Evolutionary conservation across 1,139 yeast species (phyloP), one percentile per base, ranked within the genome.

Genomic region (Kurtzmaniella quercitrusa): DNA sequence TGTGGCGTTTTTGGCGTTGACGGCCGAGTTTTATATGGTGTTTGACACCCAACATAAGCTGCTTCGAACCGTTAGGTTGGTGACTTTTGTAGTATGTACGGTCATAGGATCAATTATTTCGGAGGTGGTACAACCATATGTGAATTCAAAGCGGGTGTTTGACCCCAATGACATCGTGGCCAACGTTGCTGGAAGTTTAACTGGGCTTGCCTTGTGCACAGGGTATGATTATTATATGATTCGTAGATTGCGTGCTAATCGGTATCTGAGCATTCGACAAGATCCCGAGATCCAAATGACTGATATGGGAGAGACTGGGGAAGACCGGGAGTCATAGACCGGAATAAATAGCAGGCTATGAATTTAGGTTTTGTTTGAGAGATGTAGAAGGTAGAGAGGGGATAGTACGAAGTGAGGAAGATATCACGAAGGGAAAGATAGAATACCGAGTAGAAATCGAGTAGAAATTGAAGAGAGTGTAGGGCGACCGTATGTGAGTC

Each of bases 1-100:
- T 44, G 41, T 57, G 16, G 70, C 78, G 21, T 81, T 82, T 55
- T 64, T 73, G 46, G 47, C 77, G 3, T 61, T 81, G 12, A 77
- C 85, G 1, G 54, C 65, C 23, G 77, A 76, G 44, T 77, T 81
- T 55, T 81, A 78, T 65, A 78, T 79, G 66, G 57, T 79, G 8
- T 63, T 80, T 43, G 81, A 79, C 39, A 58, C 69, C 25, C 52
- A 51, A n/a, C 57, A 55, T 38, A 61, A 59, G 44, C 60, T 66
- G 8, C 59, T 72, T 48, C 66, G 71, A 46, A 57, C 67, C 10
- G 58, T 76, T 45, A 60, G 68, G 31, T 62, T 65, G 40, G 47
- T 75, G 38, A 76, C 85, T 1, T 53, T 74, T 15, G 45, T 65
- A 1, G 64, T 67, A 16, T 76, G 82, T 52, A 68, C 80, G 3